Percentiles rank a stretch among this genome's conserved stretches.
Conservation (phyloP, 495 filamentous ascomycete genomes). For the Aspergillus leporis region DNA sequence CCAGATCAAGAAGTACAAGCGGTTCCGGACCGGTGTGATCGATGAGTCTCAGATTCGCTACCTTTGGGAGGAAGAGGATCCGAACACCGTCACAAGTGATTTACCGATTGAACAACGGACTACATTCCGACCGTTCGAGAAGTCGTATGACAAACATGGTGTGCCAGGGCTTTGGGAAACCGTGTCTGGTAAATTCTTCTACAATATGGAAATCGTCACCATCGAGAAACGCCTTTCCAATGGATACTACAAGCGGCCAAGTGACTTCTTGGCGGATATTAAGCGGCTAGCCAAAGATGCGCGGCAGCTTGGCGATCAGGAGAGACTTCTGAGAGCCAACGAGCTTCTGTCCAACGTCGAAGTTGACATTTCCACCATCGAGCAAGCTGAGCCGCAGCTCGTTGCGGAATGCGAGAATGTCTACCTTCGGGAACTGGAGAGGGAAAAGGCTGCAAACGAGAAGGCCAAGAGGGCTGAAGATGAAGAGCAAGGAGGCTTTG, state of each 20-base stretch:
- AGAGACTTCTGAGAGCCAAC: slow-evolving; percentile 78
- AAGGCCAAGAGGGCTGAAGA: slow-evolving; percentile 57
- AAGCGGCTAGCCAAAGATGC: slow-evolving; percentile 82
- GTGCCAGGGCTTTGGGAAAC: slow-evolving; percentile 67
- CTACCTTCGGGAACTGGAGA: slow-evolving; percentile 70
- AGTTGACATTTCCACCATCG: slow-evolving; percentile 77
- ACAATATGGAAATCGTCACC: slow-evolving; percentile 89
- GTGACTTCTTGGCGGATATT: slow-evolving; percentile 85
- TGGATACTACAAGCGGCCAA: slow-evolving; percentile 87
- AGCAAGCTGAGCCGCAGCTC: slow-evolving; percentile 60
- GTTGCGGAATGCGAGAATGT: slow-evolving; percentile 71
- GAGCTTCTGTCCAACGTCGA: slow-evolving; percentile 90
- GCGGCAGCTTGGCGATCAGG: slow-evolving; percentile 69
- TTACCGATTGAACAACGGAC: slow-evolving; percentile 58
- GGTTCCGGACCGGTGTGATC: slow-evolving; percentile 78
- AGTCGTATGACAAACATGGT: slow-evolving; percentile 72
- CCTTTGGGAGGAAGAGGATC: slow-evolving; percentile 79
- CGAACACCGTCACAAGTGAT: slow-evolving; percentile 77
- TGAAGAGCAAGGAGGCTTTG: slow-evolving; percentile 29
- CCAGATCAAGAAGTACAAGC: slow-evolving; percentile 82
- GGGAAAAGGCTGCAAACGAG: slow-evolving; percentile 65
- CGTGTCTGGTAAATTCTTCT: slow-evolving; percentile 78
- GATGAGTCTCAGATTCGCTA: slow-evolving; percentile 71
- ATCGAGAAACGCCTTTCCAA: slow-evolving; percentile 94
- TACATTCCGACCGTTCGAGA: slow-evolving; percentile 69